Evolutionary conservation across 768 basidiomycete species (phyloP).

Genomic region (Boletus sp.): DNA sequence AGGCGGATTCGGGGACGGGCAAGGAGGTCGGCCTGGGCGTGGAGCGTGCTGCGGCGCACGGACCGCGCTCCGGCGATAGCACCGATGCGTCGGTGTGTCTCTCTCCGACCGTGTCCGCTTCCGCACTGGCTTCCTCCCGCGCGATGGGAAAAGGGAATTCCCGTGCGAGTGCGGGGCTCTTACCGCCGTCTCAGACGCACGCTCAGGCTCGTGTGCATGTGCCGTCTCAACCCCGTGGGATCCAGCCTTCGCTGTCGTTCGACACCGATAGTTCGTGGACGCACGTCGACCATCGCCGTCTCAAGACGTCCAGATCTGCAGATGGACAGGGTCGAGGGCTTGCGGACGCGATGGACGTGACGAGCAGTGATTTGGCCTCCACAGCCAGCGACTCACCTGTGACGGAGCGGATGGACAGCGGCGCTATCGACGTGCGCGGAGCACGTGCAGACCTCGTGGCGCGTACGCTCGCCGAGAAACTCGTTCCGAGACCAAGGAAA

Average conservation of each 20-base stretch:
- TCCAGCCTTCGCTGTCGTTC: constrained; percentile 18
- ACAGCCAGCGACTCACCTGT: constrained; percentile 44
- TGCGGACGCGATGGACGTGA: constrained; percentile 32
- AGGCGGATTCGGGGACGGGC: constrained; percentile 6
- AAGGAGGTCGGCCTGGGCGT: constrained; percentile 3
- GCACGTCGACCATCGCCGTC: constrained; percentile 50
- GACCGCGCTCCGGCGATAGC: constrained; percentile 13
- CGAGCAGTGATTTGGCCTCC: constrained; percentile 52
- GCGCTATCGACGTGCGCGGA: constrained; percentile 29
- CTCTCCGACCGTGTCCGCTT: neutral
- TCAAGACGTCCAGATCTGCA: constrained; percentile 8
- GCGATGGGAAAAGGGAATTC: neutral
- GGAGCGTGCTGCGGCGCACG: neutral
- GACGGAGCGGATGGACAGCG: constrained; percentile 32
- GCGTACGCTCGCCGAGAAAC: constrained; percentile 56
- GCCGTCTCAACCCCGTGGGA: constrained; percentile 14
- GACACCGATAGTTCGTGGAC: constrained; percentile 70
- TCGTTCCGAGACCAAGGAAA: constrained; percentile 61
- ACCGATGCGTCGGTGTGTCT: constrained; percentile 14
- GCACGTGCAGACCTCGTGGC: constrained; percentile 25
- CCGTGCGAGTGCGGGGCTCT: constrained; percentile 5
- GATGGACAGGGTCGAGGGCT: constrained; percentile 7
- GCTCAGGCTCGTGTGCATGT: neutral
- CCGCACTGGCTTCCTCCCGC: neutral
- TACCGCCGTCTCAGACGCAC: constrained; percentile 24